Evolutionary conservation across 2,329 filamentous ascomycete species (phyloP).

Genomic region (Pseudogymnoascus sp.): DNA sequence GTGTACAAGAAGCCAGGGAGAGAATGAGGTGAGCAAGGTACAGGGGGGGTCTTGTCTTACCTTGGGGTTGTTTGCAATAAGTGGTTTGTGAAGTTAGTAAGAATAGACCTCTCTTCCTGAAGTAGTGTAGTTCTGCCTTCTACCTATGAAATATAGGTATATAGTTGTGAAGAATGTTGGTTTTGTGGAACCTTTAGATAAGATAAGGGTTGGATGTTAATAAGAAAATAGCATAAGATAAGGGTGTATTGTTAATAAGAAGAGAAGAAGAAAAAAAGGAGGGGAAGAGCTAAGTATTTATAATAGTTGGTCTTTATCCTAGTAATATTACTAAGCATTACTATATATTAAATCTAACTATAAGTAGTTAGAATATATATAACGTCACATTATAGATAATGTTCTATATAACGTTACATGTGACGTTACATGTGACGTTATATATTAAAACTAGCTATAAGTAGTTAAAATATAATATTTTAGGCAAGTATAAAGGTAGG

Average conservation of each 20-base stretch:
- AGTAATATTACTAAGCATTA: background rate
- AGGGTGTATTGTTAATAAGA: background rate
- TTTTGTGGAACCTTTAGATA: background rate
- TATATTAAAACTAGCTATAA: too few relatives aligned
- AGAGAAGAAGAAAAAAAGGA: background rate
- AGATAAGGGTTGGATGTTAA: background rate
- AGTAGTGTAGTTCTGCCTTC: background rate
- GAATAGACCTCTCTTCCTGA: background rate
- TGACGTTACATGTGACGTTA: too few relatives aligned
- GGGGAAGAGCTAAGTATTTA: slow-evolving; percentile 1
- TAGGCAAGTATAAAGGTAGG: too few relatives aligned
- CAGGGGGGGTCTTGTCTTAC: background rate
- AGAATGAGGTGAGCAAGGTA: background rate
- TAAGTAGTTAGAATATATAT: too few relatives aligned
- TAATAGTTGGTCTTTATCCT: background rate
- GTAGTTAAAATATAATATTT: too few relatives aligned
- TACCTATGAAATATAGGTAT: background rate
- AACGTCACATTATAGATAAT: too few relatives aligned
- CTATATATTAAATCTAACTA: background rate
- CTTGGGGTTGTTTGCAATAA: background rate
- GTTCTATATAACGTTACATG: too few relatives aligned
- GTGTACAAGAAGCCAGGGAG: background rate
- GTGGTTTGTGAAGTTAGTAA: background rate
- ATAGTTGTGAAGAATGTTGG: background rate
- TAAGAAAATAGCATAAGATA: background rate